phyloP scores from a whole-genome alignment of 495 filamentous ascomycete species.

The Acidomyces sp. region DNA sequence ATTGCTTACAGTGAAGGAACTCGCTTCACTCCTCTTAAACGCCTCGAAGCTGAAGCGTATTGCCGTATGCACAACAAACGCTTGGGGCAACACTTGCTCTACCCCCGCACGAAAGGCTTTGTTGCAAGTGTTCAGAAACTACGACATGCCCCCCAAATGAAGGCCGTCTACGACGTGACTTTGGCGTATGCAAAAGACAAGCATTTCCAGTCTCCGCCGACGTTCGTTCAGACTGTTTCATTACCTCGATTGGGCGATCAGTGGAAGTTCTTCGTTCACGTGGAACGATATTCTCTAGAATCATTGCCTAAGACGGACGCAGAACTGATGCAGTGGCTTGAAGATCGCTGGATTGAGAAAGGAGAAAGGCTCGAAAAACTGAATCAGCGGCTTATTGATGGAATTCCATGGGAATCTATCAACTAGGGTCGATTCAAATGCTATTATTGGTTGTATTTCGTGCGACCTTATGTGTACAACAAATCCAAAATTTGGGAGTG shows the following conservation, averaged over 20 bases:
- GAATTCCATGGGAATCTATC: constrained; percentile 1
- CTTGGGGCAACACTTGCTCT: constrained; percentile 40
- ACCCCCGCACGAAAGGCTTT: constrained; percentile 45
- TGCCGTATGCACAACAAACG: constrained; percentile 35
- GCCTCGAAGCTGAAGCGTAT: constrained; percentile 35
- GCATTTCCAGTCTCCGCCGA: constrained; percentile 36
- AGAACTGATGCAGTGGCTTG: constrained; percentile 40
- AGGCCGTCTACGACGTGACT: constrained; percentile 45
- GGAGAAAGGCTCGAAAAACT: constrained; percentile 36
- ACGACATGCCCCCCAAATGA: constrained; percentile 38
- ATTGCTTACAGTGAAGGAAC: constrained; percentile 47
- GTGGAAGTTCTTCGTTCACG: constrained; percentile 39
- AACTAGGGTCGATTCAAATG: not conserved
- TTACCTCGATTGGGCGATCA: constrained; percentile 28
- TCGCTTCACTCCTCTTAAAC: constrained; percentile 41
- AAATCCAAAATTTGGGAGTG: too few species aligned
- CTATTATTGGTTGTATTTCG: not conserved
- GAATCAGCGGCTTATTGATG: constrained; percentile 9
- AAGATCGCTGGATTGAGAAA: constrained; percentile 42
- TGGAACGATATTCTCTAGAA: constrained; percentile 34
- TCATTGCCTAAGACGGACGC: constrained; percentile 34
- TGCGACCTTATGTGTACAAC: not conserved
- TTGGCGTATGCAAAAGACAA: constrained; percentile 39
- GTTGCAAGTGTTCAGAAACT: constrained; percentile 42
- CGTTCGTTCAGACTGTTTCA: constrained; percentile 40